Evolutionary conservation across 257 asterid genomes (phyloP), one percentile per base, ranked within the genome.

Genomic region (Solanum medicagineum): DNA sequence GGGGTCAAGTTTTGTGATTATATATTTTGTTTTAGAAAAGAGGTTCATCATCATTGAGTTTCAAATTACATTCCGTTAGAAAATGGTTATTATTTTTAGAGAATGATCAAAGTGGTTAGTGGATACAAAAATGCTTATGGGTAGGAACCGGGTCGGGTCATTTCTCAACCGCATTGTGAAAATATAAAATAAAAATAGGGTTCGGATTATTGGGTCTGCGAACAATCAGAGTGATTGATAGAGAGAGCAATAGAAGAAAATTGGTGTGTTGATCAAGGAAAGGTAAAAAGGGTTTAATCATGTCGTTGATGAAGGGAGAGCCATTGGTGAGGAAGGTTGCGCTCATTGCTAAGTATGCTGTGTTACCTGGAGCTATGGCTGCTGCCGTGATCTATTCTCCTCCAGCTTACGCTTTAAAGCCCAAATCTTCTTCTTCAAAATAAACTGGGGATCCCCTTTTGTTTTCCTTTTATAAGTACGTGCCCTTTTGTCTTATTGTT

Each of bases 351-450:
- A 87, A 79, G 77, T 89, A 89, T 49, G 84, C n/a, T 4, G 83
- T 89, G 11, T 57, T 87, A 10, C 91, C 91, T 1, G 88, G 77
- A 20, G 87, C 88, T 51, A 89, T 85, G 89, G 74, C 85, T 53
- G 87, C 89, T 24, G 85, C 89, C 10, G 54, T 87, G 63, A 53
- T 87, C 84, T 89, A 89, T 53, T 89, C 91, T 45, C 91, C 90
- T 14, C 87, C 90, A 4, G 40, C 74, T 85, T 89, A 85, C 20
- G 83, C 57, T 62, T 80, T n/a, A 10, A 65, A 85, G 73, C 22
- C 87, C 14, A 47, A 49, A 56, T 49, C 81, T 12, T 80, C 81
- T 77, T 49, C 85, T 44, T 82, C 45, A 16, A 51, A 77, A 77
- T 77, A 2, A 51, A 22, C 42, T 8, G 10, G 69, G 36, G 40